Evolutionary conservation across 345 rosid species (phyloP), one percentile per base, ranked within the genome.

Genomic region (Streptanthus diversifolius): DNA sequence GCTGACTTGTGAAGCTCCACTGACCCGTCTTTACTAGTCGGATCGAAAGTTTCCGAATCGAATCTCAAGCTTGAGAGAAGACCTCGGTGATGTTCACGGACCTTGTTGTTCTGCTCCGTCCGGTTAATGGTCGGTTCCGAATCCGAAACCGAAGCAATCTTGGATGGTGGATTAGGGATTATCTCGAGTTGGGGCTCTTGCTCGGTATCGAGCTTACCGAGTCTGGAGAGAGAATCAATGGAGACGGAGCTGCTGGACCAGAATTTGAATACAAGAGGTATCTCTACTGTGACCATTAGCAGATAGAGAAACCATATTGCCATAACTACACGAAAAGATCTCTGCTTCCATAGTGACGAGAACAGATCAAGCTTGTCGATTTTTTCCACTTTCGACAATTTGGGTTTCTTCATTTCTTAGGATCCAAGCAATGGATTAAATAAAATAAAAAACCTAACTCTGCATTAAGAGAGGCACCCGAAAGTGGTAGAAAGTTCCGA

Each of bases 1-100:
- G 96, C 98, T 4, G 84, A 79, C 70, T 81, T 91, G 65, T 83
- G 93, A 39, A 93, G 86, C 91, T 89, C 92, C 47, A 89, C 78
- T 33, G 85, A 85, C 61, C 86, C 87, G 40, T 85, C 93, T 72
- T 86, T 83, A 25, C 74, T 68, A 68, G 55, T 70, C 39, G 88
- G 83, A 47, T 83, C 86, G 40, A 88, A 86, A 30, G 83, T 82
- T 33, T 68, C 74, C 1, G 88, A 79, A 72, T 80, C 90, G 49
- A 93, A 89, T 63, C 59, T 63, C 69, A 93, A 68, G 40, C 78
- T 76, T 1, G 98, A 89, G 58, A 91, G 80, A 59, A 93, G 73
- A 44, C 87, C 72, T 8, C 71, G 64, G 15, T 40, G 56, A 27
- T 48, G 63, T 49, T 65, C 67, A 3, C 47, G 67, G 9, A 54